A percentile compares a stretch with the other conserved stretches of the same genome.
Evolutionary conservation across 768 basidiomycete genomes (phyloP).

Genomic region (Cystobasidium onofrii): DNA sequence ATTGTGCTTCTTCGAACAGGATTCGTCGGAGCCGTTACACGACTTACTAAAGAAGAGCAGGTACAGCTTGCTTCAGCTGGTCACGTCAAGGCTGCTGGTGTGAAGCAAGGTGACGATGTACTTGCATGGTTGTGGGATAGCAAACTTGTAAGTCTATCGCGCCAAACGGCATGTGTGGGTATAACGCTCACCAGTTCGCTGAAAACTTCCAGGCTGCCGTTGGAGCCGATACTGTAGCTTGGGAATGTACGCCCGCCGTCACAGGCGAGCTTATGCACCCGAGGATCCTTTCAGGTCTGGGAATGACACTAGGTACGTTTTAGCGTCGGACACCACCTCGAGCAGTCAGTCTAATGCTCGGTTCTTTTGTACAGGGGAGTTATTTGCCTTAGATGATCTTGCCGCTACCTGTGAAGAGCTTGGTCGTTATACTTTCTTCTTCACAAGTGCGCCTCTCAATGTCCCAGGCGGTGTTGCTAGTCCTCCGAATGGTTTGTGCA

Average conservation of each 20-base stretch:
- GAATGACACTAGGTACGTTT: constrained; percentile 61
- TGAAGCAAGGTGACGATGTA: constrained; percentile 1
- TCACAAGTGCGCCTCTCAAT: constrained; percentile 65
- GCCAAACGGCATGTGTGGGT: too few relatives aligned
- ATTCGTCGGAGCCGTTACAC: not conserved
- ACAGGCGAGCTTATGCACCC: constrained; percentile 19
- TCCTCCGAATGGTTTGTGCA: constrained; percentile 63
- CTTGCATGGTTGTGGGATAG: constrained; percentile 1
- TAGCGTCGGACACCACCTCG: not conserved
- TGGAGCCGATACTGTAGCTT: constrained; percentile 25
- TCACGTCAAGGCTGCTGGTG: constrained; percentile 4
- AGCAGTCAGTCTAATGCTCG: not conserved
- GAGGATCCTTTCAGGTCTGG: constrained; percentile 53
- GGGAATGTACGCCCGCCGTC: not conserved
- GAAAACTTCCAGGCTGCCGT: constrained; percentile 15
- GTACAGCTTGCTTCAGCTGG: not conserved
- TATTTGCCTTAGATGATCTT: constrained; percentile 63
- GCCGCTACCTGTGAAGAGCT: constrained; percentile 55
- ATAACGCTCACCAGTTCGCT: too few relatives aligned
- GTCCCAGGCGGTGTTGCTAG: constrained; percentile 64
- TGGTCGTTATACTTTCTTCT: constrained; percentile 64
- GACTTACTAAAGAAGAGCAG: not conserved
- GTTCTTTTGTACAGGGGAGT: constrained; percentile 51
- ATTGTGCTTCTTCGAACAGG: constrained; percentile 5
- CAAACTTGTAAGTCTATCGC: not conserved